These are phyloP conservation scores for Thelonectria blattea DNA, from an alignment of 2,329 filamentous ascomycete species.

Conservation along the genomic window DNA sequence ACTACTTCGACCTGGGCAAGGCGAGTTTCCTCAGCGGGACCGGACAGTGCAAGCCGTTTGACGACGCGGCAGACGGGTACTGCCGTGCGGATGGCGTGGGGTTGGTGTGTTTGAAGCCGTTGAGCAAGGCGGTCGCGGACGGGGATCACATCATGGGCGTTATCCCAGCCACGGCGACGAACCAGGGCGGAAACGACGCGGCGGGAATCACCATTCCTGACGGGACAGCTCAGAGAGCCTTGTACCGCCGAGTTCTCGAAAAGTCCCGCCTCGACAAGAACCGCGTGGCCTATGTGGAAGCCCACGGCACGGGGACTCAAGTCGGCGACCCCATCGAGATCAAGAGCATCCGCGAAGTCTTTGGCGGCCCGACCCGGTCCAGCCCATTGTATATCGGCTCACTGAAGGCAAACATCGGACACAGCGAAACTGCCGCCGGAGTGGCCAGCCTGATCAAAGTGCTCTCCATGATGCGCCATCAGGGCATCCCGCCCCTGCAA, in stretches of 20 bases:
- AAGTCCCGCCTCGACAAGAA: constrained; percentile 26
- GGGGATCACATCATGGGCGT: constrained; percentile 78
- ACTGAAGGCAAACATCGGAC: constrained; percentile 42
- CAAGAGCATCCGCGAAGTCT: constrained; percentile 24
- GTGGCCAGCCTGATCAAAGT: constrained; percentile 41
- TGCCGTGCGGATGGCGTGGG: constrained; percentile 80
- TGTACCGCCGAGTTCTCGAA: constrained; percentile 73
- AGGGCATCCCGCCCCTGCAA: constrained; percentile 33
- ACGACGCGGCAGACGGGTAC: constrained; percentile 81
- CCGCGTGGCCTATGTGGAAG: constrained; percentile 46
- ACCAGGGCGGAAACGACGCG: constrained; percentile 81
- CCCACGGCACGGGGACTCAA: constrained; percentile 56
- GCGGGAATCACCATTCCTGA: constrained; percentile 81
- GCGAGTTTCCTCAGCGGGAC: constrained; percentile 32
- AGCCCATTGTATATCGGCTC: constrained; percentile 35
- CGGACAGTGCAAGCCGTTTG: constrained; percentile 62
- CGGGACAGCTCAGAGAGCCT: constrained; percentile 72
- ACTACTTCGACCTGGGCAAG: constrained; percentile 31
- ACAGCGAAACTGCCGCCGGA: constrained; percentile 39
- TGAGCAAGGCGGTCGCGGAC: constrained; percentile 76
- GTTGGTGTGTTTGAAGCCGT: constrained; percentile 76
- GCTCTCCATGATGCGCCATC: constrained; percentile 41
- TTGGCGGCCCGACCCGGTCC: constrained; percentile 11
- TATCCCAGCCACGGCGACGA: constrained; percentile 76
- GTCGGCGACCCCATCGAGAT: constrained; percentile 54